Evolutionary conservation across 306 rosid genomes (phyloP).

Genomic region (Carpinus fangiana): DNA sequence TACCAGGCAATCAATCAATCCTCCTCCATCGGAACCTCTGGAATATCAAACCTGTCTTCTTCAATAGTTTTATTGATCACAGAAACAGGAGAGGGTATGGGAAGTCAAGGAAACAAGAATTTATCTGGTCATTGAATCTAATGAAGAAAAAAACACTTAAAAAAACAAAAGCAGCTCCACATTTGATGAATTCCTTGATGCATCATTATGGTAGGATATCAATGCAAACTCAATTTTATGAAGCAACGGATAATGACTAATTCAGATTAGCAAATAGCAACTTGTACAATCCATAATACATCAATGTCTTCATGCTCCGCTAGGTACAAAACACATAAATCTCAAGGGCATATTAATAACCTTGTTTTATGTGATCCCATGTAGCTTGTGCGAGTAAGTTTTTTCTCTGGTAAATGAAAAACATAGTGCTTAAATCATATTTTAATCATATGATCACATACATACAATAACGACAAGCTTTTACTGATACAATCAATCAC

Average conservation of each 20-base stretch:
- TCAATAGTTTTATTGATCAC: constrained; percentile 69
- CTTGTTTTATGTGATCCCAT: no score
- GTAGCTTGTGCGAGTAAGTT: background rate
- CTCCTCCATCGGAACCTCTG: constrained; percentile 93
- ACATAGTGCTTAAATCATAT: background rate
- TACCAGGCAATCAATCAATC: constrained; percentile 46
- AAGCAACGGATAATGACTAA: background rate
- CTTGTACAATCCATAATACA: background rate
- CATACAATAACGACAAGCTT: background rate
- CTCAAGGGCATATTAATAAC: background rate
- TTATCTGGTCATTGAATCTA: background rate
- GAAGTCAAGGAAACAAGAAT: constrained; percentile 40
- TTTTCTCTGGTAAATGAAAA: background rate
- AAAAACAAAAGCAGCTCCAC: background rate
- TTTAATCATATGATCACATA: background rate
- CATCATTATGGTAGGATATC: background rate
- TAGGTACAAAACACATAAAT: background rate
- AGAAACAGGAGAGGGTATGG: constrained; percentile 47
- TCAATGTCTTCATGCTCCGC: no score
- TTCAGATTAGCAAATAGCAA: background rate
- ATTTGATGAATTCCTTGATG: background rate
- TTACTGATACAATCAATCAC: no score
- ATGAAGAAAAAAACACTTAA: background rate
- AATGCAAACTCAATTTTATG: background rate
- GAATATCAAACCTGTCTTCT: constrained; percentile 84